Evolutionary conservation across 169 alveolate genomes (phyloP), one percentile per base, ranked within the genome.

Genomic region (Cryptosporidium bovis): DNA sequence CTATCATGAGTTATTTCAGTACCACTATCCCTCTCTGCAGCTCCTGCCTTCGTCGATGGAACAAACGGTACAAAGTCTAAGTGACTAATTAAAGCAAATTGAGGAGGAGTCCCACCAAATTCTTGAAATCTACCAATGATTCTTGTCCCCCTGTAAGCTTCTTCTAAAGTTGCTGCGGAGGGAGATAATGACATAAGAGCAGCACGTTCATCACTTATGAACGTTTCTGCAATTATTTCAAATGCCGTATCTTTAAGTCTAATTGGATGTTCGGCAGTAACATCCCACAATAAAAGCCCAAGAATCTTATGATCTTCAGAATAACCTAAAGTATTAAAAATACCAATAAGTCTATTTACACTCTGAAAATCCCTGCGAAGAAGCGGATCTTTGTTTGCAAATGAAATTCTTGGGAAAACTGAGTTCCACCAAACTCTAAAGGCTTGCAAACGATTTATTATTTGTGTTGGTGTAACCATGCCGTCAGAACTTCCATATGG

Each of bases 371-470:
- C 71, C 62, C 10, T 34, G 15, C 34, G 29, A 2, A 77, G 51
- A 18, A 77, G 62, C 7, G 71, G 64, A 31, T 77, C 87, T 2
- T 29, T n/a, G 13, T 29, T 58, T 27, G 16, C 36, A 55, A 34
- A 77, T 1, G 77, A 20, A 55, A 62, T 56, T 31, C 48, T 77
- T 15, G 71, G 64, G 8, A 60, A n/a, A 15, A 77, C 71, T 1
- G 69, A 56, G 64, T 20, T 46, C 31, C 53, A n/a, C 87, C 87
- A 77, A 3, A 77, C 33, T 50, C 87, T 77, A 64, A 77, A 77
- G 50, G 87, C 87, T 24, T 77, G 87, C 71, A 77, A 33, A n/a
- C 87, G 50, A 51, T 77, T 77, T 7, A 77, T 34, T n/a, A 34
- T 62, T 6, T 77, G 71, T 27, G 64, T 48, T 7, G 71, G 46